Evolutionary conservation across 2,329 filamentous ascomycete genomes (phyloP).

Genomic region (Hymenotorrendiella dingleyae): DNA sequence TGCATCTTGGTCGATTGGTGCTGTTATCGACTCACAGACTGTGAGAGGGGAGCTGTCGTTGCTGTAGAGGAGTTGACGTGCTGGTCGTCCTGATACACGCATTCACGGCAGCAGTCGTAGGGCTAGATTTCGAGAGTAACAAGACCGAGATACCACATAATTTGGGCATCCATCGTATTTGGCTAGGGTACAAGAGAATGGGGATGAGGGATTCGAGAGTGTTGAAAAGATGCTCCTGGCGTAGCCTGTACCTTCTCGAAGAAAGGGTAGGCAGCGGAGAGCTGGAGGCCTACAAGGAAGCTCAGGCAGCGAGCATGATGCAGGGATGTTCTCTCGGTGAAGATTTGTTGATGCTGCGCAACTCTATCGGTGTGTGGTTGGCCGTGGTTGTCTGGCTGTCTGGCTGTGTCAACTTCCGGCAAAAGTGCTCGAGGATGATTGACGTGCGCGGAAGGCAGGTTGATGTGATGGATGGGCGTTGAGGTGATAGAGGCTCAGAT

Average conservation of each 20-base stretch:
- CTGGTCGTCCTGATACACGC: constrained; percentile 17
- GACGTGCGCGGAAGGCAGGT: constrained; percentile 5
- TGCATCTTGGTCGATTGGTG: constrained; percentile 60
- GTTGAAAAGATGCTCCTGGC: constrained; percentile 7
- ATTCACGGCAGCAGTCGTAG: constrained; percentile 21
- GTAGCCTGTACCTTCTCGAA: constrained; percentile 13
- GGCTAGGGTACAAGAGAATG: constrained; percentile 7
- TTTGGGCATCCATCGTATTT: constrained; percentile 31
- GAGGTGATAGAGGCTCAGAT: constrained; percentile 3
- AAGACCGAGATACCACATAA: constrained; percentile 27
- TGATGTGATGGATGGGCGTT: constrained; percentile 14
- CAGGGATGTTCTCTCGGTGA: constrained; percentile 10
- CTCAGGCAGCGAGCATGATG: constrained; percentile 23
- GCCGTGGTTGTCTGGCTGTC: background rate
- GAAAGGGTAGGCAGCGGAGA: constrained; percentile 19
- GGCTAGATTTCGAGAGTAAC: constrained; percentile 26
- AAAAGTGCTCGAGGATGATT: constrained; percentile 8
- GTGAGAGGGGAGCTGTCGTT: constrained; percentile 18
- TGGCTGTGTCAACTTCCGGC: background rate
- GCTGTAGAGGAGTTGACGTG: constrained; percentile 15
- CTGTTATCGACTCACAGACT: constrained; percentile 15
- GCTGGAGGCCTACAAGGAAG: constrained; percentile 20
- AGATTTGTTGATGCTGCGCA: background rate
- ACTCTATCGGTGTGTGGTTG: too few species aligned
- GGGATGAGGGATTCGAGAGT: too few species aligned